Evolutionary conservation across 805 yeast genomes (phyloP).

Genomic region (Suhomyces vadensis): DNA sequence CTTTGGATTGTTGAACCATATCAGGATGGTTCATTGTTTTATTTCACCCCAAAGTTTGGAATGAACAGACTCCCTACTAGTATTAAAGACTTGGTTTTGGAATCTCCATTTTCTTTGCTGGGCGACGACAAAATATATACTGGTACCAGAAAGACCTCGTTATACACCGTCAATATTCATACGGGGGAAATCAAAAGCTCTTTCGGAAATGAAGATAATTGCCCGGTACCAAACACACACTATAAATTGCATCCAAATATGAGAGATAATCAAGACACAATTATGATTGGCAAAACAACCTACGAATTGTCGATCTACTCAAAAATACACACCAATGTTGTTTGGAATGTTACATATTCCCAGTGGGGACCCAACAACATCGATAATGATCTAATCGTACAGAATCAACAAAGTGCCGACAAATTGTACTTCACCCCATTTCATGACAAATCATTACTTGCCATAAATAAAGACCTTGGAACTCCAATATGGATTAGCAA

Average conservation of each 20-base stretch:
- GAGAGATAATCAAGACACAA: conserved; percentile 34
- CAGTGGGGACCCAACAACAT: conserved; percentile 91
- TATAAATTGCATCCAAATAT: conserved; percentile 12
- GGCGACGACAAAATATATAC: conserved; percentile 85
- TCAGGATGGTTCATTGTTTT: conserved; percentile 80
- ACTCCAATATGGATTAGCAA: conserved; percentile 78
- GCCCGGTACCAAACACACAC: conserved; percentile 37
- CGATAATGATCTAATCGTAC: conserved; percentile 56
- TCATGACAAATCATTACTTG: conserved; percentile 76
- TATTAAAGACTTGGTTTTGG: conserved; percentile 71
- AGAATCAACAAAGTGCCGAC: conserved; percentile 60
- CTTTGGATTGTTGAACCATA: conserved; percentile 92
- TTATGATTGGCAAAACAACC: conserved; percentile 69
- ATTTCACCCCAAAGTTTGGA: conserved; percentile 73
- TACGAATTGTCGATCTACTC: conserved; percentile 79
- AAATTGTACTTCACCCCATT: conserved; percentile 80
- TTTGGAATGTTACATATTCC: conserved; percentile 85
- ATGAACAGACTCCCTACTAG: conserved; percentile 79
- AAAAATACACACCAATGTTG: conserved; percentile 51
- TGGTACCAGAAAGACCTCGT: conserved; percentile 74
- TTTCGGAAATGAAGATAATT: conserved; percentile 52
- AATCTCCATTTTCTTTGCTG: conserved; percentile 79
- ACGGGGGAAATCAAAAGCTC: conserved; percentile 74
- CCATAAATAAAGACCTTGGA: conserved; percentile 66
- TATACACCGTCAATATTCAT: conserved; percentile 69